Evolutionary conservation across 179 eudicot species (phyloP), one percentile per base, ranked within the genome.

Genomic region (Beta corolliflora): DNA sequence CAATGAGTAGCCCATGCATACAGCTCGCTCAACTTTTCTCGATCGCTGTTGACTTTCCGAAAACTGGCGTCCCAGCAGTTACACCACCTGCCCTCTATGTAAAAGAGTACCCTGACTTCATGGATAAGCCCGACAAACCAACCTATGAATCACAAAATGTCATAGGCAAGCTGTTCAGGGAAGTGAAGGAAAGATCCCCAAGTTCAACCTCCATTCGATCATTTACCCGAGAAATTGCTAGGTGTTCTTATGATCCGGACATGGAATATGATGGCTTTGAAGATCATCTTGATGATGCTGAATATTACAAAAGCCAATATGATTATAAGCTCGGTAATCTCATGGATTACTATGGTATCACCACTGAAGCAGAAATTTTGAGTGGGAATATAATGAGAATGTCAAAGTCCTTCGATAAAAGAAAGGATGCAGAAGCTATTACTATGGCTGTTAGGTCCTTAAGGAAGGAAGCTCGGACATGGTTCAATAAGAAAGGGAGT

Each of bases 21-120:
- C 86, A 90, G 81, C 94, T 95, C 13, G 97, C 98, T 14, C 66
- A 81, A 82, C 86, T 92, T 21, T 94, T 90, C 66, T 92, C 99
- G 12, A 81, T 90, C 60, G 99, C 99, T 29, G 99, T 95, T 12
- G 99, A 95, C 88, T 95, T 95, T 67, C 93, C 94, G n/a, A 95
- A 95, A 87, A 95, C 99, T 7, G 99, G 99, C 9, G 84, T 92
- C 7, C 94, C 99, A 10, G 99, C 99, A 25, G 98, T 83, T 41
- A 94, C 89, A 82, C 98, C 98, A n/a, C 59, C 88, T 65, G 52
- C 88, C n/a, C 82, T 95, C 54, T 89, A 90, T 14, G 94, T 89
- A 90, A 86, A 84, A n/a, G 88, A 85, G 7, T 93, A 86, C 78
- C 98, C 98, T 5, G 98, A 95, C 78, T 95, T 95, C 81, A 93